Evolutionary conservation across 768 basidiomycete species (phyloP).

Genomic region (Brasilioporus rufonigricans): DNA sequence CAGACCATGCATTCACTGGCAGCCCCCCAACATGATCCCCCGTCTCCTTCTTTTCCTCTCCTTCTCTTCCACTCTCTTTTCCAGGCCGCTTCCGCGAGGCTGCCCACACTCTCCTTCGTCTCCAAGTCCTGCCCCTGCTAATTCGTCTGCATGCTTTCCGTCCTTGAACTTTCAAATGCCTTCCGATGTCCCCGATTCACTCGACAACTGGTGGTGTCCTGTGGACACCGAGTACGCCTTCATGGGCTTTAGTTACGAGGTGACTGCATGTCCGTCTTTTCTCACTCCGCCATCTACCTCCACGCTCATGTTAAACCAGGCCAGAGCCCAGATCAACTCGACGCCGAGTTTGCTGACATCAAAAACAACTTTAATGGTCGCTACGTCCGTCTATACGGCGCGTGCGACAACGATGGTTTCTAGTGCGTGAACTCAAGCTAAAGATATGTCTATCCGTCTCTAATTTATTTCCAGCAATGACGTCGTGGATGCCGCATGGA

Average conservation of each 20-base stretch:
- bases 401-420: too few relatives aligned
- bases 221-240: slow-evolving; percentile 67
- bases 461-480: slow-evolving; percentile 41
- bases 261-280: slow-evolving; percentile 52
- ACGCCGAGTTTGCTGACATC: slow-evolving; percentile 59
- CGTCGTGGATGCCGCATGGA: slow-evolving; percentile 55
- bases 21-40: slow-evolving; percentile 5
- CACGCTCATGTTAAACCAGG: slow-evolving; percentile 39
- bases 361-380: slow-evolving; percentile 56
- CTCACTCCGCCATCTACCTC: background rate
- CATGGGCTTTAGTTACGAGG: slow-evolving; percentile 75
- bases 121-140: background rate
- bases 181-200: slow-evolving; percentile 39
- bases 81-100: slow-evolving; percentile 15
- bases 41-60: background rate
- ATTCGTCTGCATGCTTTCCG: slow-evolving; percentile 34
- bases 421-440: slow-evolving; percentile 26
- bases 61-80: slow-evolving; percentile 8
- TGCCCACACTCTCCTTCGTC: background rate
- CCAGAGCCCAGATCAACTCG: slow-evolving; percentile 50
- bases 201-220: slow-evolving; percentile 64
- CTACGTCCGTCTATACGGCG: slow-evolving; percentile 56
- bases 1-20: background rate
- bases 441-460: slow-evolving; percentile 21
- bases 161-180: slow-evolving; percentile 56